Conservation (phyloP, 768 basidiomycete species). For the Auricularia cornea region DNA sequence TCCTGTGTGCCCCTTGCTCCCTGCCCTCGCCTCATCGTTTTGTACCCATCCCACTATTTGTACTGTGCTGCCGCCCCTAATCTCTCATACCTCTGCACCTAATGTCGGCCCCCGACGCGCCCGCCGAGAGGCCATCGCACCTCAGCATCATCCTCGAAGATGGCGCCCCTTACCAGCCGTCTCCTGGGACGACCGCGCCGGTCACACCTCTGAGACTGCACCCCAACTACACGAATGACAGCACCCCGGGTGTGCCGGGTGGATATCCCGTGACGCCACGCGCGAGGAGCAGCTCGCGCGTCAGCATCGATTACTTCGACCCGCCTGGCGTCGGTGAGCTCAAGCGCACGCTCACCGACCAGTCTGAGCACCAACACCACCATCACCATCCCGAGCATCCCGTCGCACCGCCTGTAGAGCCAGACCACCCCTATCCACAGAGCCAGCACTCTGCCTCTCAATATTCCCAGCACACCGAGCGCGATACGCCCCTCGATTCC, state of each 20-base stretch:
- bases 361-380: background rate
- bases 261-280: background rate
- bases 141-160: background rate
- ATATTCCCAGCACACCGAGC: too few species aligned
- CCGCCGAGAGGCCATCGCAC: background rate
- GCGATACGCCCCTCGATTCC: background rate
- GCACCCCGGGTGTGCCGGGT: background rate
- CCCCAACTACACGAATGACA: background rate
- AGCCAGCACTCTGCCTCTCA: too few species aligned
- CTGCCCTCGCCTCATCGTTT: too few species aligned
- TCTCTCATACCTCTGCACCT: too few species aligned
- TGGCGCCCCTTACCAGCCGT: background rate
- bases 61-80: too few species aligned
- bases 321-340: conserved; percentile 5
- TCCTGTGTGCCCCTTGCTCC: too few species aligned
- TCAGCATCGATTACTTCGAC: conserved; percentile 8
- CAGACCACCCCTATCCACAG: background rate
- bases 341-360: background rate
- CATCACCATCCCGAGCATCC: background rate
- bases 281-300: conserved; percentile 1
- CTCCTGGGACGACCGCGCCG: background rate
- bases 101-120: too few species aligned
- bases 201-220: background rate
- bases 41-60: too few species aligned
- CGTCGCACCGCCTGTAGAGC: background rate